These are phyloP conservation scores for Bipolaris zeicola DNA, from an alignment of 2,329 filamentous ascomycete genomes.

Conservation along the genomic window DNA sequence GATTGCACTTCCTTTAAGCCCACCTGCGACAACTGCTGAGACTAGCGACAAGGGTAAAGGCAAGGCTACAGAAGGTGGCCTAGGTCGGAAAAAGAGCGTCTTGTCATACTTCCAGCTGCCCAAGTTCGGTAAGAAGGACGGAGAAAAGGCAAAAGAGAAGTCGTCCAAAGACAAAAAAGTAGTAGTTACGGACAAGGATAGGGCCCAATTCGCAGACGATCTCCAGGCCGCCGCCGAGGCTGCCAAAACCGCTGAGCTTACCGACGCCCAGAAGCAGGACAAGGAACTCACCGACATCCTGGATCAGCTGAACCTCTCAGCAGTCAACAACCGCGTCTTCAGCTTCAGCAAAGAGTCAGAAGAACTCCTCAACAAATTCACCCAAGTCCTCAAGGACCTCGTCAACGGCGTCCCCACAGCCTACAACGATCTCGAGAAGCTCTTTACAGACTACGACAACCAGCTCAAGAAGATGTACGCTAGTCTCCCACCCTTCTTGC, in stretches of 20 bases:
- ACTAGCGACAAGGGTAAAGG: constrained; percentile 33
- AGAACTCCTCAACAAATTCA: constrained; percentile 82
- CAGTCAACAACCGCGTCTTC: constrained; percentile 84
- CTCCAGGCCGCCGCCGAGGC: constrained; percentile 43
- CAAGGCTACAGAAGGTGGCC: constrained; percentile 36
- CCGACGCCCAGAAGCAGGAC: constrained; percentile 61
- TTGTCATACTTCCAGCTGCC: constrained; percentile 42
- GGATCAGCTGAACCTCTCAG: constrained; percentile 80
- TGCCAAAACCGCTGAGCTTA: constrained; percentile 40
- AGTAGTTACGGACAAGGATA: constrained; percentile 45
- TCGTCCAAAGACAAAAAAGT: constrained; percentile 33
- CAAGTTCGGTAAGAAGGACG: constrained; percentile 43
- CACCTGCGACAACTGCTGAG: constrained; percentile 43
- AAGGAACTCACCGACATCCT: constrained; percentile 79
- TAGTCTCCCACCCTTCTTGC: constrained; percentile 75
- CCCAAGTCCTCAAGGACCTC: constrained; percentile 87
- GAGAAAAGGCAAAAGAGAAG: constrained; percentile 41
- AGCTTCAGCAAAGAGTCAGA: constrained; percentile 83
- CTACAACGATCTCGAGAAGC: constrained; percentile 81
- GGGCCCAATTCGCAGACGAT: constrained; percentile 42
- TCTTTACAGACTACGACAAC: constrained; percentile 67
- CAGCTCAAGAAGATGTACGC: constrained; percentile 68
- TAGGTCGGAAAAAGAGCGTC: constrained; percentile 48
- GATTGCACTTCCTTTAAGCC: constrained; percentile 58
- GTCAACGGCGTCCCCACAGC: constrained; percentile 92